These are phyloP conservation scores for Globisporangium carolinianum DNA, from an alignment of 352 stramenopile genomes.

Conservation along the genomic window DNA sequence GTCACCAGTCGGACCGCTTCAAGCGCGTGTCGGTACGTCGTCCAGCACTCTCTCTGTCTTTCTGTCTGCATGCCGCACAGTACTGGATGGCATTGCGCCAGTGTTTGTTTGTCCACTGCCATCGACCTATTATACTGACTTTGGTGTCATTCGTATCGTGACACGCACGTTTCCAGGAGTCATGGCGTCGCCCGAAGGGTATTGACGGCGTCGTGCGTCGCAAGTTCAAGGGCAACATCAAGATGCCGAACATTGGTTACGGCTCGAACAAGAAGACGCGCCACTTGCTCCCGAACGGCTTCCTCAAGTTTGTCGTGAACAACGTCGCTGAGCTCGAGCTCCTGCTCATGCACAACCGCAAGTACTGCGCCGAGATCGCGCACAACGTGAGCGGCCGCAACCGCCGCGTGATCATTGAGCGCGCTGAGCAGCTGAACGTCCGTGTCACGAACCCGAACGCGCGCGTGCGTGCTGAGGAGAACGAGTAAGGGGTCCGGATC, in stretches of 20 bases:
- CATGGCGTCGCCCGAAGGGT: constrained; percentile 99
- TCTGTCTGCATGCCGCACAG: no score
- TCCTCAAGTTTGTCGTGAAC: constrained; percentile 98
- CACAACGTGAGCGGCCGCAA: constrained; percentile 97
- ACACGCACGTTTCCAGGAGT: constrained; percentile 34
- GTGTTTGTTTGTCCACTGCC: not conserved
- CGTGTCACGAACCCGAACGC: constrained; percentile 98
- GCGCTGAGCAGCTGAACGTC: constrained; percentile 97
- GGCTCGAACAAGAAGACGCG: constrained; percentile 98
- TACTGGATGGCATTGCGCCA: not conserved
- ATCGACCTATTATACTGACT: not conserved
- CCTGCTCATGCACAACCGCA: constrained; percentile 91
- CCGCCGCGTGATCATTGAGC: constrained; percentile 96
- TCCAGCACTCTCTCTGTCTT: not conserved
- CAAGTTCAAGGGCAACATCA: constrained; percentile 98
- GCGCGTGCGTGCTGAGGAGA: constrained; percentile 96
- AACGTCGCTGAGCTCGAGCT: constrained; percentile 99
- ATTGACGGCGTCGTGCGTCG: constrained; percentile 99
- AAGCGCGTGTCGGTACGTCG: constrained; percentile 92
- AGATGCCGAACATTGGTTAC: constrained; percentile 99
- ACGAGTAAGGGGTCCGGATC: constrained; percentile 62
- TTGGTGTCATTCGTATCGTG: not conserved
- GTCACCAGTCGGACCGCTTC: constrained; percentile 98
- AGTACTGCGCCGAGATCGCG: constrained; percentile 98
- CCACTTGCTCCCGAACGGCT: constrained; percentile 98